Conservation (phyloP, 2,329 filamentous ascomycete genomes). For the Neoarthrinium moseri region DNA sequence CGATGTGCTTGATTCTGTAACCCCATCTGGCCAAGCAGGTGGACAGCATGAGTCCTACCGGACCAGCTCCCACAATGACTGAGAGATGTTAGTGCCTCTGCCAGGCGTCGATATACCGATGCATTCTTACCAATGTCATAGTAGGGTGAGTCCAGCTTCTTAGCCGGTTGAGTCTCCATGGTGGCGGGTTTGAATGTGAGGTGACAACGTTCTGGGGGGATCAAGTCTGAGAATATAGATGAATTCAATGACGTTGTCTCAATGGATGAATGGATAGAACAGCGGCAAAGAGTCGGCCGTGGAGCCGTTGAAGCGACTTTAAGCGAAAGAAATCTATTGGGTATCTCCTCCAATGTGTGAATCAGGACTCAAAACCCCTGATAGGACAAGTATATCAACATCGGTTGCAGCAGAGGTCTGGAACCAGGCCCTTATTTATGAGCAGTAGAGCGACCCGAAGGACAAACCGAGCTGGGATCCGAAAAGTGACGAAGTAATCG, state of each 20-base stretch:
- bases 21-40: slow-evolving; percentile 89
- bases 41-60: slow-evolving; percentile 83
- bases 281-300: too few relatives aligned
- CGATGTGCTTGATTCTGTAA: slow-evolving; percentile 93
- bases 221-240: too few relatives aligned
- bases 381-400: too few relatives aligned
- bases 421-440: too few relatives aligned
- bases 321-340: not conserved
- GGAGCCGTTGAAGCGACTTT: too few relatives aligned
- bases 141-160: slow-evolving; percentile 17
- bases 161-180: slow-evolving; percentile 22
- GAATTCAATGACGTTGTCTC: too few relatives aligned
- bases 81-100: slow-evolving; percentile 26
- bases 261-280: too few relatives aligned
- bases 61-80: slow-evolving; percentile 88
- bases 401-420: too few relatives aligned
- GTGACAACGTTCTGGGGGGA: too few relatives aligned
- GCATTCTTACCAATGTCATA: slow-evolving; percentile 45
- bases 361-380: not conserved
- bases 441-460: too few relatives aligned
- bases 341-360: not conserved
- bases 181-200: too few relatives aligned
- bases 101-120: not conserved
- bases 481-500: not conserved
- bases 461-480: not conserved